These are phyloP conservation scores for Dendrostoma leiphaemia DNA, from an alignment of 2,329 filamentous ascomycete species.

Conservation along the genomic window DNA sequence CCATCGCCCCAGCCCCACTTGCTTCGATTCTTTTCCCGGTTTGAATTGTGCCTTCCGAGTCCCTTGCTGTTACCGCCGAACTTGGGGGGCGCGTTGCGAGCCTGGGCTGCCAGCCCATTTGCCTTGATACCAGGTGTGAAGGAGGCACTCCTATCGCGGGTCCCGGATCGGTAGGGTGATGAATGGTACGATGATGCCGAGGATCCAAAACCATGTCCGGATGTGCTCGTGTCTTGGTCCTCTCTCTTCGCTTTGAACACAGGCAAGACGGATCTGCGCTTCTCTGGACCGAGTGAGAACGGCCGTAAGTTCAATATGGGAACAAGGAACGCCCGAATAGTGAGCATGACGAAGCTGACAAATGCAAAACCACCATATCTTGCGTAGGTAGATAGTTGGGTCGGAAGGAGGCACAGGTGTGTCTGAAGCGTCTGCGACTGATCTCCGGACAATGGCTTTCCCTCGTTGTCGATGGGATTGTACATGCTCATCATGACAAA, in stretches of 20 bases:
- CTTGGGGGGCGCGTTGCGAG: slow-evolving; percentile 26
- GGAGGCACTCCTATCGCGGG: slow-evolving; percentile 25
- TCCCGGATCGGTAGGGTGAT: slow-evolving; percentile 20
- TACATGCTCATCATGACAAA: slow-evolving; percentile 88
- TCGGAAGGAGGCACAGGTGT: slow-evolving; percentile 85
- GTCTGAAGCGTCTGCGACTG: slow-evolving; percentile 70
- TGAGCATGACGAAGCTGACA: slow-evolving; percentile 48
- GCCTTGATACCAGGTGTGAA: slow-evolving; percentile 20
- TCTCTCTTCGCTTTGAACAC: slow-evolving; percentile 55
- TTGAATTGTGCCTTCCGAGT: slow-evolving; percentile 43
- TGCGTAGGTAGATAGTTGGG: slow-evolving; percentile 81
- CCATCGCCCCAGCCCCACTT: slow-evolving; percentile 25
- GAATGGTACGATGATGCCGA: slow-evolving; percentile 34
- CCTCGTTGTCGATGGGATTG: slow-evolving; percentile 75
- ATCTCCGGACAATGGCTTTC: slow-evolving; percentile 43
- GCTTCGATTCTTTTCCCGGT: slow-evolving; percentile 26
- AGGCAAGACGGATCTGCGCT: slow-evolving; percentile 34
- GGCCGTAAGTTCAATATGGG: slow-evolving; percentile 51
- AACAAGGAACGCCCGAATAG: slow-evolving; percentile 55
- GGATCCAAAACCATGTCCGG: slow-evolving; percentile 26
- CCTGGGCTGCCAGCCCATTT: slow-evolving; percentile 19
- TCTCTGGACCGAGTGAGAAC: slow-evolving; percentile 47
- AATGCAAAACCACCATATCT: slow-evolving; percentile 68
- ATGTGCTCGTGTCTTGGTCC: slow-evolving; percentile 35
- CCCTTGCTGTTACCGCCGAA: slow-evolving; percentile 25